phyloP scores from a whole-genome alignment of 257 asterid species.

The Linaria vulgaris region DNA sequence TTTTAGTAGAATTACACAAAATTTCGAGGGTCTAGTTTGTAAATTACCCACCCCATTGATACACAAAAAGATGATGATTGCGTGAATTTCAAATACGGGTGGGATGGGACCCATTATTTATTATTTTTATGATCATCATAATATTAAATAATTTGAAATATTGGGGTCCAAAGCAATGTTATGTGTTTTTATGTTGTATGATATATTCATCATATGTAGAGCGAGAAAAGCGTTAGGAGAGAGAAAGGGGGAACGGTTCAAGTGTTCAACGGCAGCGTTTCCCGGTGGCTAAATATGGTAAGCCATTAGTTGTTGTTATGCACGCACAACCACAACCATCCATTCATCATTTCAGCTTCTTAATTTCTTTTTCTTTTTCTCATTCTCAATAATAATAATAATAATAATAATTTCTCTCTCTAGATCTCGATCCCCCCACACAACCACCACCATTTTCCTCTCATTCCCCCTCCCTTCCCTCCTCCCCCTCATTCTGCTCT shows the following conservation, averaged over 20 bases:
- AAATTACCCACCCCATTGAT: too few species aligned
- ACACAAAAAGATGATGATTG: too few species aligned
- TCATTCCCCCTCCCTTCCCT: slow-evolving; percentile 32
- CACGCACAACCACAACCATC: not conserved
- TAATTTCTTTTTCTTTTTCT: slow-evolving; percentile 12
- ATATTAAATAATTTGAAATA: too few species aligned
- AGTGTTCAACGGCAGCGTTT: slow-evolving; percentile 50
- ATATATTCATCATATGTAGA: too few species aligned
- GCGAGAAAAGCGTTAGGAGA: slow-evolving; percentile 21
- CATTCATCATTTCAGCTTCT: slow-evolving; percentile 1
- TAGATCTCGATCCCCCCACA: too few species aligned
- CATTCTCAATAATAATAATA: too few species aligned
- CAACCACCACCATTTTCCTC: not conserved
- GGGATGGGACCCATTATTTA: too few species aligned
- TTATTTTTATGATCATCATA: too few species aligned
- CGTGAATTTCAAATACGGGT: too few species aligned
- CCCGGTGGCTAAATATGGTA: slow-evolving; percentile 43
- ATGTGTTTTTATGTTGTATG: not conserved
- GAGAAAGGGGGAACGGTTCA: slow-evolving; percentile 32
- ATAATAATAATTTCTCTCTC: slow-evolving; percentile 32
- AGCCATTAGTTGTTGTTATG: slow-evolving; percentile 32
- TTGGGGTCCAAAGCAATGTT: too few species aligned
- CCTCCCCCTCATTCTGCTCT: slow-evolving; percentile 21
- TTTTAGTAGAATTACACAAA: too few species aligned
- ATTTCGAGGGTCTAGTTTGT: too few species aligned